Conservation (phyloP, 140 eudicot species). For the Anethum foeniculum region DNA sequence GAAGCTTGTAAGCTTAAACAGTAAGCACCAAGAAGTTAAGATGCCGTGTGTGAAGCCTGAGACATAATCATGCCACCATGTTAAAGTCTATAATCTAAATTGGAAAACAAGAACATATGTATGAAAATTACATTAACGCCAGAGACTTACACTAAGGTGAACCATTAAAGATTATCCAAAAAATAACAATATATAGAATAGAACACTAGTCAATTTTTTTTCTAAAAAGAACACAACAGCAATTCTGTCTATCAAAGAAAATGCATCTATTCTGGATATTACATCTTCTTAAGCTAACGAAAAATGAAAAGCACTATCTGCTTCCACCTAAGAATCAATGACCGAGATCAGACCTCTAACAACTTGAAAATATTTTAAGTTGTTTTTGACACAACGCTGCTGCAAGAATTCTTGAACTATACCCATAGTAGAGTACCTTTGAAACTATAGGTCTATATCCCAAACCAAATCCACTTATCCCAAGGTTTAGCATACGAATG, state of each 20-base stretch:
- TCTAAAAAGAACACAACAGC: not conserved
- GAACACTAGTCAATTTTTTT: not conserved
- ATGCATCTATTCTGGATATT: not conserved
- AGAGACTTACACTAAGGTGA: not conserved
- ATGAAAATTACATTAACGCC: not conserved
- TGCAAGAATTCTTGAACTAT: not conserved
- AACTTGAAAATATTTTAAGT: no score
- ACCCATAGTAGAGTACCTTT: not conserved
- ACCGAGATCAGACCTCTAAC: not conserved
- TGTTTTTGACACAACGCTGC: no score
- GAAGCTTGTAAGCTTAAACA: conserved; percentile 22
- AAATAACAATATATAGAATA: not conserved
- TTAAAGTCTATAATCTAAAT: not conserved
- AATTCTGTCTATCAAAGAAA: not conserved
- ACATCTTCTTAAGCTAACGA: not conserved
- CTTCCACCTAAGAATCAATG: not conserved
- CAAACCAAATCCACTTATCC: not conserved
- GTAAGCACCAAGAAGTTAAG: not conserved
- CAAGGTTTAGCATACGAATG: not conserved
- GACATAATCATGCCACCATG: not conserved
- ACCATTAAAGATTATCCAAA: not conserved
- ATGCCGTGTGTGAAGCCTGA: not conserved
- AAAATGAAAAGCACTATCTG: not conserved
- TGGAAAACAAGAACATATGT: not conserved
- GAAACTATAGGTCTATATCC: not conserved